Percentiles rank a stretch among this genome's conserved stretches.
Evolutionary conservation across 2,329 filamentous ascomycete genomes (phyloP).

Genomic region (Pseudocercospora crystallina): DNA sequence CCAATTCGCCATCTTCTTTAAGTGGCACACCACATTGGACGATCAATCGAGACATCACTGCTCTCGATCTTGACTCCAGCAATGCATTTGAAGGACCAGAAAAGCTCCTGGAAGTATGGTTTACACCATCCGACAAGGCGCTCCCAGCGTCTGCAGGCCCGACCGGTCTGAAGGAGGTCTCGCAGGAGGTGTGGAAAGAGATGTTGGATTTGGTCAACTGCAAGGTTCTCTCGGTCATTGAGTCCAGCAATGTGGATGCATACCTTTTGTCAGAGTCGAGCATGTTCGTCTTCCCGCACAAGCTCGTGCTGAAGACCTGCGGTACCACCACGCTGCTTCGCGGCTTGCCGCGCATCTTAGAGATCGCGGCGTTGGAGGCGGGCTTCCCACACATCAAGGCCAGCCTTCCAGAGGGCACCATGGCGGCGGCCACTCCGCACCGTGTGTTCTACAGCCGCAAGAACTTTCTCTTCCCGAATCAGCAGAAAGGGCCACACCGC

Average conservation of each 20-base stretch:
- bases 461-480: slow-evolving; percentile 95
- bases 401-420: slow-evolving; percentile 63
- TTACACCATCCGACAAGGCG: slow-evolving; percentile 73
- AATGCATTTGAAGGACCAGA: slow-evolving; percentile 98
- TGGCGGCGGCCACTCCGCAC: slow-evolving; percentile 81
- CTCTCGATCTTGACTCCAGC: slow-evolving; percentile 83
- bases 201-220: slow-evolving; percentile 99
- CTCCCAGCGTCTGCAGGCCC: slow-evolving; percentile 70
- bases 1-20: slow-evolving; percentile 69
- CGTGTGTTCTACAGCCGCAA: slow-evolving; percentile 98
- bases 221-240: slow-evolving; percentile 92
- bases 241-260: slow-evolving; percentile 91
- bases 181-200: slow-evolving; percentile 82
- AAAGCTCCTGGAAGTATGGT: slow-evolving; percentile 98
- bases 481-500: slow-evolving; percentile 88
- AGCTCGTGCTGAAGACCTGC: slow-evolving; percentile 97
- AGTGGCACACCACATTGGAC: slow-evolving; percentile 85
- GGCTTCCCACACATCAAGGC: slow-evolving; percentile 84
- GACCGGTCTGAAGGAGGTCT: slow-evolving; percentile 81
- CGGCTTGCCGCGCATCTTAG: slow-evolving; percentile 84
- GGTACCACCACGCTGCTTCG: slow-evolving; percentile 92
- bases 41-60: slow-evolving; percentile 91
- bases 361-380: slow-evolving; percentile 82
- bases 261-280: slow-evolving; percentile 97
- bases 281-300: slow-evolving; percentile 99